Conservation (phyloP, 2,329 filamentous ascomycete species). For the Pseudopyricularia cyperi region DNA sequence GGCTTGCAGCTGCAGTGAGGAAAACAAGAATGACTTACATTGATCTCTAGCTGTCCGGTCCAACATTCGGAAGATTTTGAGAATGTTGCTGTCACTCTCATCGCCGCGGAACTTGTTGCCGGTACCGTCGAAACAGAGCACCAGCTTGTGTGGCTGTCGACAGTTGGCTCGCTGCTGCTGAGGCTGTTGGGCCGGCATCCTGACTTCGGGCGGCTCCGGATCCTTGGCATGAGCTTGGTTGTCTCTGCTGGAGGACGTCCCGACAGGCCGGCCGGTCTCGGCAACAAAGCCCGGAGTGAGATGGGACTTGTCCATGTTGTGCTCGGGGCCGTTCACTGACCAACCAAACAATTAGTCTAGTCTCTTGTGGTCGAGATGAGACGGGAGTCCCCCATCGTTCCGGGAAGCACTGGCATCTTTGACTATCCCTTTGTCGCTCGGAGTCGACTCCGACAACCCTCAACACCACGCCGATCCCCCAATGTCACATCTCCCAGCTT, state of each 20-base stretch:
- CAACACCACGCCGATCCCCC: too few relatives aligned
- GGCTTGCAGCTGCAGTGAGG: neutral
- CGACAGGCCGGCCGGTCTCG: neutral
- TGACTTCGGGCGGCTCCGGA: neutral
- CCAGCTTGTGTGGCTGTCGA: slow-evolving; percentile 28
- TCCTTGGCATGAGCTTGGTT: neutral
- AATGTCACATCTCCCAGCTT: too few relatives aligned
- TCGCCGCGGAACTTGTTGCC: slow-evolving; percentile 52
- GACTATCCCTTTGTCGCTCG: too few relatives aligned
- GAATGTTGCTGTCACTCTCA: slow-evolving; percentile 50
- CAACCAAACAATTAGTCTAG: too few relatives aligned
- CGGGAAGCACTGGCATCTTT: too few relatives aligned
- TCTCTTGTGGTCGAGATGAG: too few relatives aligned
- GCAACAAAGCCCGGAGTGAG: slow-evolving; percentile 4
- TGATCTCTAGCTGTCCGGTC: slow-evolving; percentile 50
- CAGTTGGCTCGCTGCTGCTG: neutral
- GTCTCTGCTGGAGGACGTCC: neutral
- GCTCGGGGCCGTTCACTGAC: too few relatives aligned
- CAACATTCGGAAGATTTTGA: slow-evolving; percentile 60
- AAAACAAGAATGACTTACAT: slow-evolving; percentile 21
- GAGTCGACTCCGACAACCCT: too few relatives aligned
- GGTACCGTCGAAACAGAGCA: slow-evolving; percentile 51
- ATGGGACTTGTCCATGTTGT: slow-evolving; percentile 10
- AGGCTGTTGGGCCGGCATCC: neutral
- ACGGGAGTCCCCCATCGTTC: too few relatives aligned